Evolutionary conservation across 2,329 filamentous ascomycete genomes (phyloP).

Genomic region (Bipolaris victoriae): DNA sequence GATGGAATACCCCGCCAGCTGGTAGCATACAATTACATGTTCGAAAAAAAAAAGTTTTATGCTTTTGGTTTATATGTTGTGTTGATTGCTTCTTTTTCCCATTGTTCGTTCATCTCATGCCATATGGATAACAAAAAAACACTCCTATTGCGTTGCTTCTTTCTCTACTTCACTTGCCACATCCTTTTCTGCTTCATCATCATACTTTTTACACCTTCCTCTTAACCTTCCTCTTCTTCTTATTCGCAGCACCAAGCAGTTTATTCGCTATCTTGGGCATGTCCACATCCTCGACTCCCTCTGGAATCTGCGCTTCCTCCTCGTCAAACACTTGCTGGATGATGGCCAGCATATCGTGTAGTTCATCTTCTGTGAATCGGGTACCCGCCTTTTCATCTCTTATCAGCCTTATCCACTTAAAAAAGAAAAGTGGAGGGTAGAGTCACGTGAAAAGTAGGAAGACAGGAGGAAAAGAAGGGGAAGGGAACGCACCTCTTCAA

Average conservation of each 20-base stretch:
- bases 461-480: too few species aligned
- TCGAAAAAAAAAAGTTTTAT: slow-evolving; percentile 6
- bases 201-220: slow-evolving; percentile 4
- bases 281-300: slow-evolving; percentile 33
- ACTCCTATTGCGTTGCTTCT: background rate
- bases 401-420: background rate
- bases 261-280: slow-evolving; percentile 41
- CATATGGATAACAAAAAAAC: background rate
- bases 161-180: too few species aligned
- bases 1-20: slow-evolving; percentile 32
- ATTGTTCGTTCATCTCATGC: too few species aligned
- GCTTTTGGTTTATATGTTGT: background rate
- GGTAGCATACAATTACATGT: slow-evolving; percentile 25
- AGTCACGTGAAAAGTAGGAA: too few species aligned
- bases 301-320: slow-evolving; percentile 36
- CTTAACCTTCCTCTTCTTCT: slow-evolving; percentile 31
- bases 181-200: too few species aligned
- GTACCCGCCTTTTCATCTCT: slow-evolving; percentile 24
- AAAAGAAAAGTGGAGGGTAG: too few species aligned
- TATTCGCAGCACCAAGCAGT: slow-evolving; percentile 36
- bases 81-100: background rate
- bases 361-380: slow-evolving; percentile 40
- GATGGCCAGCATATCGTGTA: slow-evolving; percentile 37
- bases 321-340: slow-evolving; percentile 40
- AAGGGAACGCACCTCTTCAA: slow-evolving; percentile 41